phyloP scores from a whole-genome alignment of 2,329 filamentous ascomycete genomes.

The Arthroderma sp. region DNA sequence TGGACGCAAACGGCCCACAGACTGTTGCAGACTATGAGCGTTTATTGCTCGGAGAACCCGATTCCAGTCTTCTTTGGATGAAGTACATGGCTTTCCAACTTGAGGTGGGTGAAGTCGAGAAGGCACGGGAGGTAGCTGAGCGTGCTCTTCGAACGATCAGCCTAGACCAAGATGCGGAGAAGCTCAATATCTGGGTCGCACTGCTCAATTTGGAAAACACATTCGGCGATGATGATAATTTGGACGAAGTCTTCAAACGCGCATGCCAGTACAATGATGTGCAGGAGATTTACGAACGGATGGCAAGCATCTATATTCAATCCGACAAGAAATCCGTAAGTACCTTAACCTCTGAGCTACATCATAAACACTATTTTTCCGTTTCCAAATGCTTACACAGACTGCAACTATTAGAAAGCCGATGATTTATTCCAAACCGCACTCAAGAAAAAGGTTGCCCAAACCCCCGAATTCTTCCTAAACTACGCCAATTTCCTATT shows the following conservation, averaged over 20 bases:
- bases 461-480: slow-evolving; percentile 68
- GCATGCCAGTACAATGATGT: slow-evolving; percentile 90
- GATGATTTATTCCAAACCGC: slow-evolving; percentile 77
- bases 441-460: slow-evolving; percentile 80
- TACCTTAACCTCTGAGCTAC: slow-evolving; percentile 1
- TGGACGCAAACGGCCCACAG: slow-evolving; percentile 78
- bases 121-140: slow-evolving; percentile 79
- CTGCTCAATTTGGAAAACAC: slow-evolving; percentile 87
- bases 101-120: slow-evolving; percentile 75
- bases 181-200: slow-evolving; percentile 90
- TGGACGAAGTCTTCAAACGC: slow-evolving; percentile 78
- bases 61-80: slow-evolving; percentile 89
- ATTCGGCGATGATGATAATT: slow-evolving; percentile 68
- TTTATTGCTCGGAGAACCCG: slow-evolving; percentile 77
- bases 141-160: slow-evolving; percentile 84
- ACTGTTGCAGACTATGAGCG: slow-evolving; percentile 88
- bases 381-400: slow-evolving; percentile 8
- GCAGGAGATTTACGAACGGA: slow-evolving; percentile 74
- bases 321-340: slow-evolving; percentile 72
- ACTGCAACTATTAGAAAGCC: slow-evolving; percentile 51
- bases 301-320: slow-evolving; percentile 91
- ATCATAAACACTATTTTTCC: too few relatives aligned
- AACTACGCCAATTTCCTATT: slow-evolving; percentile 94
- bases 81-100: slow-evolving; percentile 99
- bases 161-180: slow-evolving; percentile 80